These are phyloP conservation scores for Alternaria viburni DNA, from an alignment of 2,329 filamentous ascomycete species.

Conservation along the genomic window DNA sequence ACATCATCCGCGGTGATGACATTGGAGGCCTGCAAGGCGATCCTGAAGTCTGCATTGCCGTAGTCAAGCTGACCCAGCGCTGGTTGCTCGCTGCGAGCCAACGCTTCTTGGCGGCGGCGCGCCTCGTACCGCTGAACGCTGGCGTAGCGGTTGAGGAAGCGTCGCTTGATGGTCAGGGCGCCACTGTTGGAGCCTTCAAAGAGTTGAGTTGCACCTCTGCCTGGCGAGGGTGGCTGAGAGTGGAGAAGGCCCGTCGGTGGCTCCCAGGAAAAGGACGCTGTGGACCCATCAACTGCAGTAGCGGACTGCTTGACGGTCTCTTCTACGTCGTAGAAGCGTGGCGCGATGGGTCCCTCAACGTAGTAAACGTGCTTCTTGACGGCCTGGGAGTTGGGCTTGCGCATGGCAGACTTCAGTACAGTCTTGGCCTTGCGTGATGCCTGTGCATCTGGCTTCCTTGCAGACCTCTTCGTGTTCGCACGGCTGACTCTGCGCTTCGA, in stretches of 20 bases:
- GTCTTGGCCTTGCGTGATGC: neutral
- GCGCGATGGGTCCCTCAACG: neutral
- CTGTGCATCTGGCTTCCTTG: neutral
- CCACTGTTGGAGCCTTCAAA: neutral
- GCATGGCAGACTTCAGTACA: neutral
- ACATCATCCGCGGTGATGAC: constrained; percentile 11
- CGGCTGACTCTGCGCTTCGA: neutral
- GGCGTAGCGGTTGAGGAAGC: constrained; percentile 14
- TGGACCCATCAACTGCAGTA: neutral
- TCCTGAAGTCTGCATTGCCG: constrained; percentile 16
- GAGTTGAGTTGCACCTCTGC: neutral
- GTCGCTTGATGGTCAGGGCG: constrained; percentile 6
- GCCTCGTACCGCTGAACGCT: constrained; percentile 16
- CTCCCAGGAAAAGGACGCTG: neutral
- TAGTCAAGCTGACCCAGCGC: constrained; percentile 16
- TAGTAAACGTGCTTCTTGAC: constrained; percentile 9
- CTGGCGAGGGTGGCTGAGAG: neutral
- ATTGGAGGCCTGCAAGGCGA: constrained; percentile 5
- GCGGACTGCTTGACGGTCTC: constrained; percentile 3
- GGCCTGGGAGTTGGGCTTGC: neutral
- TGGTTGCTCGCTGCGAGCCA: neutral
- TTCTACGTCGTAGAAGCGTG: constrained; percentile 1
- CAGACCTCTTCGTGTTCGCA: neutral
- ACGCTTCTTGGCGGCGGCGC: constrained; percentile 4
- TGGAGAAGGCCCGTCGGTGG: neutral